Evolutionary conservation across 2,329 filamentous ascomycete genomes (phyloP).

Genomic region (Colletotrichum incanum): DNA sequence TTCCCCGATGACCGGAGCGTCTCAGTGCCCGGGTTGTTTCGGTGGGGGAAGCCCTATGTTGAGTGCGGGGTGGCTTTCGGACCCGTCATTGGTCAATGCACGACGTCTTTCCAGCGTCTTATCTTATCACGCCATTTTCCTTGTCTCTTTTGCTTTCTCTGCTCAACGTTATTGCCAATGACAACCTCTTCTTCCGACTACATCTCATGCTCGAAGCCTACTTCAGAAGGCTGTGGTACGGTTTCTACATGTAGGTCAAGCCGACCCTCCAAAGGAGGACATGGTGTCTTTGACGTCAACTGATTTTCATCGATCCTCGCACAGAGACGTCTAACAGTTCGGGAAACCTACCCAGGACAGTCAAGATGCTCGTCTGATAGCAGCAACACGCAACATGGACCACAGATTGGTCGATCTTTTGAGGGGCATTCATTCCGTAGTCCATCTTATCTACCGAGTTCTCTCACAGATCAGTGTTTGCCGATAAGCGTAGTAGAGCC

Average conservation of each 20-base stretch:
- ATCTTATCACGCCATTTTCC: constrained; percentile 20
- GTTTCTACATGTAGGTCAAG: no score
- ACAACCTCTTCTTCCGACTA: constrained; percentile 18
- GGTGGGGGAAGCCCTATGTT: constrained; percentile 32
- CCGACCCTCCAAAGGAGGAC: background rate
- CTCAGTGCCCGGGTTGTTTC: constrained; percentile 23
- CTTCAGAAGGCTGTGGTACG: background rate
- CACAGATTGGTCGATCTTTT: background rate
- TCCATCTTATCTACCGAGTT: background rate
- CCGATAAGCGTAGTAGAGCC: background rate
- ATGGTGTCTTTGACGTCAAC: background rate
- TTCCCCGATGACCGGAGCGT: constrained; percentile 36
- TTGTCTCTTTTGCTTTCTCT: background rate
- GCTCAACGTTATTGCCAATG: constrained; percentile 31
- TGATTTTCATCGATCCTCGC: background rate
- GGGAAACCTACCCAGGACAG: background rate
- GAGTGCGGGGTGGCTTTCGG: constrained; percentile 25
- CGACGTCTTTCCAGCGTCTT: background rate
- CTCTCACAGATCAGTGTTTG: background rate
- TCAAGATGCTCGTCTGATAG: constrained; percentile 6
- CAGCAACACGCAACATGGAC: background rate
- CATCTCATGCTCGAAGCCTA: constrained; percentile 15
- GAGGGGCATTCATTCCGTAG: background rate
- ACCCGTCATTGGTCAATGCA: constrained; percentile 27
- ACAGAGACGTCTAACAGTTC: background rate